A percentile compares a stretch with the other conserved stretches of the same genome.
phyloP scores from a whole-genome alignment of 805 yeast species.

The Kluyveromyces wickerhamii region DNA sequence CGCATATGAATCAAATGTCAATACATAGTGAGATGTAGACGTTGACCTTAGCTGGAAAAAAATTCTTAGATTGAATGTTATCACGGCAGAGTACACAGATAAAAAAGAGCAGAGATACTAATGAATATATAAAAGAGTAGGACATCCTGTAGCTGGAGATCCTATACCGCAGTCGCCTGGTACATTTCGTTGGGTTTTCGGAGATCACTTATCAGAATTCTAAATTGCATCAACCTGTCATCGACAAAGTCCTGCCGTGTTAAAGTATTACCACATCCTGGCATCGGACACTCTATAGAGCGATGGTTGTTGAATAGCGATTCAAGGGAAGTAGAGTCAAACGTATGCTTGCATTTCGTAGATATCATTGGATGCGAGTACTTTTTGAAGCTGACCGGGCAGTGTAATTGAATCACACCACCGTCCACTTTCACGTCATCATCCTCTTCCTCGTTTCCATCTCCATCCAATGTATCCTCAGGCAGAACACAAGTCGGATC shows the following conservation, averaged over 20 bases:
- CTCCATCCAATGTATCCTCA: slow-evolving; percentile 19
- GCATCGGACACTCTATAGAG: slow-evolving; percentile 48
- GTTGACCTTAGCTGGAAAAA: too few relatives aligned
- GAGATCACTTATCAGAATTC: slow-evolving; percentile 21
- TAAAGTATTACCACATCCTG: slow-evolving; percentile 22
- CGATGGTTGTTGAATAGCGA: slow-evolving; percentile 30
- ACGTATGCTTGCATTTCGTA: slow-evolving; percentile 51
- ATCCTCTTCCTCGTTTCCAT: slow-evolving; percentile 26
- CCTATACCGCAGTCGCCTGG: too few relatives aligned
- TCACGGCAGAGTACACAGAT: too few relatives aligned
- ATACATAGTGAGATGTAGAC: too few relatives aligned
- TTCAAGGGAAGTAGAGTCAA: slow-evolving; percentile 34
- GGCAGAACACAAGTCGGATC: slow-evolving; percentile 62
- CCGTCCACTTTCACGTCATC: slow-evolving; percentile 61
- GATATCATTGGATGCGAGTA: slow-evolving; percentile 52
- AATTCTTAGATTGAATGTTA: too few relatives aligned
- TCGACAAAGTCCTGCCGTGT: slow-evolving; percentile 30
- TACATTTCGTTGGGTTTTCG: too few relatives aligned
- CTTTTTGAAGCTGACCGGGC: slow-evolving; percentile 53
- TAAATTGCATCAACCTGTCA: slow-evolving; percentile 48
- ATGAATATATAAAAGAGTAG: too few relatives aligned
- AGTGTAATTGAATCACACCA: slow-evolving; percentile 57
- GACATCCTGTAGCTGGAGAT: too few relatives aligned
- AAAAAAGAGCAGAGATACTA: too few relatives aligned
- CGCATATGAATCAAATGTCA: too few relatives aligned